Conservation (phyloP, 768 basidiomycete species). For the Podaxis sp. region DNA sequence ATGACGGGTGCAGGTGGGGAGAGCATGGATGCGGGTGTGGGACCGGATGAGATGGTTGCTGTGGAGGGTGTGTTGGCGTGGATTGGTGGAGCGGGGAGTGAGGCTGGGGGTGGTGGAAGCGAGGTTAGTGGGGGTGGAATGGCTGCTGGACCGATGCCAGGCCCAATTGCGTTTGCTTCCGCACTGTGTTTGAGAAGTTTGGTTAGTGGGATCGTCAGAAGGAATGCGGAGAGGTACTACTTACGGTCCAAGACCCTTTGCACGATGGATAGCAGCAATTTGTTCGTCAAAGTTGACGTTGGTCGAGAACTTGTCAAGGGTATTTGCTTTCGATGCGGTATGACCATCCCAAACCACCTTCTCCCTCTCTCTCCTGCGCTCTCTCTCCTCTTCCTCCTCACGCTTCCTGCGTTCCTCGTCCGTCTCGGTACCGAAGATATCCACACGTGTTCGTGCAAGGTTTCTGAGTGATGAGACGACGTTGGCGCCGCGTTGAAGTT, state of each 20-base stretch:
- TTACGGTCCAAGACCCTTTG: constrained; percentile 86
- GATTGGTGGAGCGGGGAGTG: constrained; percentile 72
- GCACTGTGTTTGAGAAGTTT: constrained; percentile 46
- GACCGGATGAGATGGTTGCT: constrained; percentile 87
- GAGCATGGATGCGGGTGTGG: constrained; percentile 82
- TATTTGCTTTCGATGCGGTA: constrained; percentile 89
- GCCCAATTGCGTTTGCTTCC: constrained; percentile 79
- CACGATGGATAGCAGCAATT: constrained; percentile 93
- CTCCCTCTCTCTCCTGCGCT: constrained; percentile 84
- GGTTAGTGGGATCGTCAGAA: constrained; percentile 12
- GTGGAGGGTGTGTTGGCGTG: constrained; percentile 63
- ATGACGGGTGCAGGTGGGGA: constrained; percentile 64
- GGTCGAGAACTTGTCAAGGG: constrained; percentile 89
- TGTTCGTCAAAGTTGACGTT: constrained; percentile 97
- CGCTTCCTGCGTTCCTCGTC: constrained; percentile 88
- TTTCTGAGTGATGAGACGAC: constrained; percentile 91
- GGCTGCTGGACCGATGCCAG: constrained; percentile 84
- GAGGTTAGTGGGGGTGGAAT: constrained; percentile 64
- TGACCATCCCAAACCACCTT: constrained; percentile 99
- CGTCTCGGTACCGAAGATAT: constrained; percentile 93
- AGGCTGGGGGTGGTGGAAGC: constrained; percentile 68
- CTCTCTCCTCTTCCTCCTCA: constrained; percentile 84
- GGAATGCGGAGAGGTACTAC: constrained; percentile 30
- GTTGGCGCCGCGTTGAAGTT: constrained; percentile 88
- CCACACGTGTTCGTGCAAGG: constrained; percentile 92